phyloP scores from a whole-genome alignment of 352 stramenopile genomes.

The Phytophthora tubulina region DNA sequence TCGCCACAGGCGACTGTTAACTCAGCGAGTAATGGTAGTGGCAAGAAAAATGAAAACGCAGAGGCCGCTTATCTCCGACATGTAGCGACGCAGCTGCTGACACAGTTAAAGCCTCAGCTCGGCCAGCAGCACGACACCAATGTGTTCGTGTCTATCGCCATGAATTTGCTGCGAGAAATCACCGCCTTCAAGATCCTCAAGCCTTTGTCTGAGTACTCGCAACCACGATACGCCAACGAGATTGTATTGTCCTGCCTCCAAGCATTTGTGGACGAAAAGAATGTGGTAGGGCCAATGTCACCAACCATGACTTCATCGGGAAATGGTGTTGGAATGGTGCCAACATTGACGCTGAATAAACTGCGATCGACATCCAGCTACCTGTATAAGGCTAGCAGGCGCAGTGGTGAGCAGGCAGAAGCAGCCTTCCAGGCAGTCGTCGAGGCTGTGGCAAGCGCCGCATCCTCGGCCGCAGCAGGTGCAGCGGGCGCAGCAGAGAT shows the following conservation, averaged over 20 bases:
- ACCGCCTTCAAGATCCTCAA: conserved; percentile 73
- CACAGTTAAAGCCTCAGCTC: conserved; percentile 75
- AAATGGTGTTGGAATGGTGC: conserved; percentile 40
- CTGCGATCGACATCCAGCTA: conserved; percentile 69
- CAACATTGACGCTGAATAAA: conserved; percentile 59
- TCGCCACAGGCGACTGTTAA: conserved; percentile 5
- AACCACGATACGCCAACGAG: conserved; percentile 78
- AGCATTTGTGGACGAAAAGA: conserved; percentile 51
- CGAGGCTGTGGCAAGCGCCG: conserved; percentile 64
- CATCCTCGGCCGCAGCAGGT: conserved; percentile 45
- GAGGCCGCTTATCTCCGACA: conserved; percentile 76
- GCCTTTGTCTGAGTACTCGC: conserved; percentile 74
- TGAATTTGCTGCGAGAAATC: conserved; percentile 72
- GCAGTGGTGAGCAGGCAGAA: conserved; percentile 74
- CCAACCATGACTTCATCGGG: conserved; percentile 18
- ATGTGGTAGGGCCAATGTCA: conserved; percentile 19
- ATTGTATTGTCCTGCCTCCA: conserved; percentile 58
- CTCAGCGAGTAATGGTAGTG: neutral
- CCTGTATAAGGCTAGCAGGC: conserved; percentile 76
- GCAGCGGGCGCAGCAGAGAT: conserved; percentile 44
- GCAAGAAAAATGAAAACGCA: conserved; percentile 50
- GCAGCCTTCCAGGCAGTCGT: conserved; percentile 78
- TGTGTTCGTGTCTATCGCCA: conserved; percentile 73
- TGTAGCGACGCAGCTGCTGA: conserved; percentile 68
- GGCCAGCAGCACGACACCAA: conserved; percentile 59